These are phyloP conservation scores for Quercus phellos DNA, from an alignment of 331 rosid genomes.

Conservation along the genomic window DNA sequence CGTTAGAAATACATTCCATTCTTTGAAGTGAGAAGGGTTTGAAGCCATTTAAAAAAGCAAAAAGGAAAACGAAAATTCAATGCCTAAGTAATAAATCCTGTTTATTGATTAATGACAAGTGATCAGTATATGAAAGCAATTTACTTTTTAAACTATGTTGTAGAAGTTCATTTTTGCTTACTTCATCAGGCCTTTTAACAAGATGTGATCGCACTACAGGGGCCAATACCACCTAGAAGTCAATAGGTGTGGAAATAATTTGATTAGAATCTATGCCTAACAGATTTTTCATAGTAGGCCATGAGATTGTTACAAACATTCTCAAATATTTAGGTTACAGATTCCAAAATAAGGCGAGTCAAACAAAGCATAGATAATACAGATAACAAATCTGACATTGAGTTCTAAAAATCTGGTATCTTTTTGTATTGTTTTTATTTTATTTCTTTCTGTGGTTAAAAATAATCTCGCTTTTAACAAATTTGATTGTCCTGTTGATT, in stretches of 20 bases:
- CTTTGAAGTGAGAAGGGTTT: neutral
- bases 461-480: neutral
- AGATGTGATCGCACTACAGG: neutral
- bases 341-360: neutral
- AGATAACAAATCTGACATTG: neutral
- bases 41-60: neutral
- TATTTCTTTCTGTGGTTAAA: neutral
- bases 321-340: neutral
- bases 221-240: neutral
- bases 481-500: neutral
- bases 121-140: neutral
- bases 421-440: neutral
- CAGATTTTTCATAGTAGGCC: neutral
- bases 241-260: neutral
- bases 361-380: neutral
- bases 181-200: neutral
- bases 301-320: neutral
- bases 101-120: neutral
- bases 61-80: too few species aligned
- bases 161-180: neutral
- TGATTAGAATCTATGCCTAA: slow-evolving; percentile 1
- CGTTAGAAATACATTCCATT: too few species aligned
- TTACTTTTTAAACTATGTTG: neutral
- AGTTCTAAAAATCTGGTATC: neutral
- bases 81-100: too few species aligned